Base-by-base conservation (phyloP, 176 grass and related monocot genomes). In the Cocos nucifera region DNA sequence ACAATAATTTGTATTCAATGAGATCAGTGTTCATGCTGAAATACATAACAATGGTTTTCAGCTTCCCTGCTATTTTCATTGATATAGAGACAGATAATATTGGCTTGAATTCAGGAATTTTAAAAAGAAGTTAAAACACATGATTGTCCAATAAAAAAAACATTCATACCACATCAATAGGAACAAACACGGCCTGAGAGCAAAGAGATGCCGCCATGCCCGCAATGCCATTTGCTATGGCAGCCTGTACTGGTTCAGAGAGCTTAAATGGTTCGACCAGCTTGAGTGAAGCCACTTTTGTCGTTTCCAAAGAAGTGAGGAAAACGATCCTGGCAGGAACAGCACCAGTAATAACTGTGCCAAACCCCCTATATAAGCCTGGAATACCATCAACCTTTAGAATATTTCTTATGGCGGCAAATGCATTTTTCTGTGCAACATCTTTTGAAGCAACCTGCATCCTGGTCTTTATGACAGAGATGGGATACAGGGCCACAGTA, bases 401-500 rank as follows among this genome's bases (percentile, higher is more conserved):
- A 64, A 92, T 76, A 73, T 89, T 85, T 78, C 56, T 92, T 65
- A 92, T 80, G 25, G 87, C 78, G 15, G 79, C 55, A 86, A 92
- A 55, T 3, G 84, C 84, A 54, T 92, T 98, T 69, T 83, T 92
- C 75, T 71, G 86, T 73, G 73, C 56, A 44, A 75, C 87, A 57
- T 98, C 87, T 70, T 76, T 81, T 1, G 93, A 80, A 62, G 93
- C 93, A 10, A 98, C 87, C 80, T 98, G 93, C 93, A 98, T 86
- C 70, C 87, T 71, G 51, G 87, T 98, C 85, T 98, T 98, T 59
- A 98, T 75, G 67, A 98, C 93, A 17, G 93, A 92, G 14, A 98
- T 66, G 0, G 93, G 93, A 73, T 98, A 92, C 19, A 92, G 29
- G 5, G 81, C 80, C 32, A 92, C 81, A 19, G 93, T 92, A 67